Percentiles rank a stretch among this genome's conserved stretches.
phyloP scores from a whole-genome alignment of 2,329 filamentous ascomycete species.

The Botrytis deweyae region DNA sequence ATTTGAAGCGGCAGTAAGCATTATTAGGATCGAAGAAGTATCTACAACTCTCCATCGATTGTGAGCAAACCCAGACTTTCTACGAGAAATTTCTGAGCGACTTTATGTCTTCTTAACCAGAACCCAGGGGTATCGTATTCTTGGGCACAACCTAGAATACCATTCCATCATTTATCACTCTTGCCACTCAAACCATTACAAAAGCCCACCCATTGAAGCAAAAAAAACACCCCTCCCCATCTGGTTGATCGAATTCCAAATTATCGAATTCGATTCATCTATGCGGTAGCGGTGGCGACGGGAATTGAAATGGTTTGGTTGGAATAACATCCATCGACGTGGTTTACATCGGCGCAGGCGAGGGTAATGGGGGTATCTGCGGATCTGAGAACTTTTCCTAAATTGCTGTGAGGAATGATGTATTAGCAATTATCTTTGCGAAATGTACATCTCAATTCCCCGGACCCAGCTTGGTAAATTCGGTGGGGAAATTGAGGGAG shows the following conservation, averaged over 20 bases:
- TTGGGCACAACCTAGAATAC: background rate
- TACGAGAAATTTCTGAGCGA: background rate
- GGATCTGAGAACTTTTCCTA: constrained; percentile 3
- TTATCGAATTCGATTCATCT: background rate
- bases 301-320: constrained; percentile 15
- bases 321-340: constrained; percentile 20
- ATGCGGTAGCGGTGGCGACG: background rate
- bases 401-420: background rate
- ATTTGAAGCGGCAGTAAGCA: background rate
- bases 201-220: background rate
- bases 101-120: background rate
- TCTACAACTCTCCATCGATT: background rate
- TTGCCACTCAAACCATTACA: background rate
- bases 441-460: background rate
- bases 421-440: background rate
- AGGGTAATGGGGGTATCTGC: background rate
- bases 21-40: background rate
- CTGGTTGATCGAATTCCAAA: background rate
- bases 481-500: background rate
- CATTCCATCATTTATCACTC: background rate
- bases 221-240: background rate
- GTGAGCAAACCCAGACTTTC: background rate
- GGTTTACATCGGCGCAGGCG: constrained; percentile 19
- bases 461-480: background rate
- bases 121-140: background rate